phyloP scores from a whole-genome alignment of 495 filamentous ascomycete genomes.

The Aspergillus cavernicola region DNA sequence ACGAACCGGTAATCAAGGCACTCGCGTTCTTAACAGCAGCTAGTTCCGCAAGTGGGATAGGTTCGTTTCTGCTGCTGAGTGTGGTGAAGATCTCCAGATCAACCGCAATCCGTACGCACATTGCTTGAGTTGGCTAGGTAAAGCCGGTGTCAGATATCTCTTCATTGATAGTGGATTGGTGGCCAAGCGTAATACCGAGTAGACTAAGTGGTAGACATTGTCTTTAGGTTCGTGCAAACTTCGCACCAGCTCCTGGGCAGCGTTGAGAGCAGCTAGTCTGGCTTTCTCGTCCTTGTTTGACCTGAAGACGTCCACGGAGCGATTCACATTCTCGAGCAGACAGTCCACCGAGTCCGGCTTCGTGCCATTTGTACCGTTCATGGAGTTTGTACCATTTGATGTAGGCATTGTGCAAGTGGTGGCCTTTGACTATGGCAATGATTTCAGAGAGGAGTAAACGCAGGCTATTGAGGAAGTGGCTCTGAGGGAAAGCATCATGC shows the following conservation, averaged over 20 bases:
- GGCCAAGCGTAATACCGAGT: no score
- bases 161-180: no score
- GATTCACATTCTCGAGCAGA: not conserved
- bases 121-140: constrained; percentile 16
- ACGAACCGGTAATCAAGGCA: constrained; percentile 12
- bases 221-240: constrained; percentile 16
- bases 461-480: no score
- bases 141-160: not conserved
- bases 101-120: constrained; percentile 18
- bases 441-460: no score
- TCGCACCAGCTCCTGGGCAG: constrained; percentile 10
- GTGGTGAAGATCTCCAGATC: constrained; percentile 19
- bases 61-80: constrained; percentile 2
- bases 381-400: no score
- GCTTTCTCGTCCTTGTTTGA: constrained; percentile 7
- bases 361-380: not conserved
- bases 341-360: not conserved
- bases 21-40: constrained; percentile 13
- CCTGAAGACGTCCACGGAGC: not conserved
- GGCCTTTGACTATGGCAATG: no score
- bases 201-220: constrained; percentile 7
- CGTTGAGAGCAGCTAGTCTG: constrained; percentile 14
- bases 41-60: constrained; percentile 12
- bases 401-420: not conserved
- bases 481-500: no score